phyloP scores from a whole-genome alignment of 2,329 filamentous ascomycete genomes.

The Exophiala sideris region DNA sequence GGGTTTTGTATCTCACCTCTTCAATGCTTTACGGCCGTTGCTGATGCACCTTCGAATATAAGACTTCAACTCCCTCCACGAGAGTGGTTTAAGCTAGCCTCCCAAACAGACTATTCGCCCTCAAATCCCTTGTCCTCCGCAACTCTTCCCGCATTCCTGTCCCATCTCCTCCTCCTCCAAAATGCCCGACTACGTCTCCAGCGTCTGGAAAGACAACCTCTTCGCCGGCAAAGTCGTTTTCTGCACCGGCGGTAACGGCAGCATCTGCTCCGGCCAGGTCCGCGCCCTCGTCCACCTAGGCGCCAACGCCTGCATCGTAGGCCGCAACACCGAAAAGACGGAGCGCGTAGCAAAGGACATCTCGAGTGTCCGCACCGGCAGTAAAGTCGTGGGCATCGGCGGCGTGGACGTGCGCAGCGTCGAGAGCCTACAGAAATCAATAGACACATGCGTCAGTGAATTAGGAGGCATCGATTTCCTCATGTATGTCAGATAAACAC shows the following conservation, averaged over 20 bases:
- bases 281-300: constrained; percentile 86
- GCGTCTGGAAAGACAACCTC: constrained; percentile 81
- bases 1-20: too few species aligned
- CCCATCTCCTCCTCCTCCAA: constrained; percentile 21
- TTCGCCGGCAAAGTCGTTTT: constrained; percentile 90
- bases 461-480: constrained; percentile 88
- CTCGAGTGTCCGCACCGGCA: constrained; percentile 69
- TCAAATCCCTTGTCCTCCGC: not conserved
- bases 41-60: not conserved
- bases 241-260: constrained; percentile 83
- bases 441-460: constrained; percentile 74
- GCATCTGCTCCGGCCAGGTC: constrained; percentile 92
- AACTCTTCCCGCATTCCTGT: not conserved
- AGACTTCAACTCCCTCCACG: not conserved
- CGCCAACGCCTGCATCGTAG: constrained; percentile 90
- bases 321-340: constrained; percentile 85
- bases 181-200: constrained; percentile 76
- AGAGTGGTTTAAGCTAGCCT: too few species aligned
- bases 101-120: too few species aligned
- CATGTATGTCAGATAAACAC: constrained; percentile 59
- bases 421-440: constrained; percentile 67
- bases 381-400: constrained; percentile 83
- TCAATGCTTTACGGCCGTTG: not conserved
- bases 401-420: constrained; percentile 69
- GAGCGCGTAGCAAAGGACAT: constrained; percentile 77